Base-by-base conservation (phyloP, 306 rosid genomes). In the Betula pendula region DNA sequence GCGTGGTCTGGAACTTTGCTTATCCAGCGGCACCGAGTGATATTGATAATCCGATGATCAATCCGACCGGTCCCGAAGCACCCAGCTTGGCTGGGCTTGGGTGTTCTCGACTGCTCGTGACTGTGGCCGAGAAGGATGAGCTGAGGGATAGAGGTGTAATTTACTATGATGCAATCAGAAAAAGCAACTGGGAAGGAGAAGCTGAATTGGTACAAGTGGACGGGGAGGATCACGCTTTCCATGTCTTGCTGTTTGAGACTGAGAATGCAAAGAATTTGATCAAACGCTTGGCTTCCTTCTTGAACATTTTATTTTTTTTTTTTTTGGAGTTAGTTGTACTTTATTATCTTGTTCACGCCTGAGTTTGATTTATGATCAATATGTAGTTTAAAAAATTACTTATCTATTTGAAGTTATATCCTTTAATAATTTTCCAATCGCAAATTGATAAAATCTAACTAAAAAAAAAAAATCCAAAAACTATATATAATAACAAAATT, bases 131-230 rank as follows among this genome's bases (percentile, higher is more conserved):
- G 2, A 43, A 31, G 6, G 77, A 55, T 33, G 81, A 77, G 0
- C 5, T 85, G 15, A 84, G 67, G 77, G 88, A 84, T 19, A 78
- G 84, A 83, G 85, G 67, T 24, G 27, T 86, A 72, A 68, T 59
- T 81, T 86, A 71, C 77, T 62, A 40, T 7, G 81, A 86, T 25
- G 75, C 19, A 44, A 42, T 83, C 22, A 81, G 55, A 68, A 13
- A 83, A 6, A 86, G 87, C 75, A 85, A 75, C 16, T 83, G 90
- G 90, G 13, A 76, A n/a, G 90, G 90, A 5, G 16, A 82, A 19
- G 0, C 79, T 33, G 87, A 86, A 35, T 25, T 83, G 12, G 70
- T 78, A 70, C 84, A 84, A 35, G 58, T 68, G 75, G 31, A 40
- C 14, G 90, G 70, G 3, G 79, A 80, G 53, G 83, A 24, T n/a